phyloP scores from a whole-genome alignment of 2,329 filamentous ascomycete genomes.

The Paramyrothecium roridum region DNA sequence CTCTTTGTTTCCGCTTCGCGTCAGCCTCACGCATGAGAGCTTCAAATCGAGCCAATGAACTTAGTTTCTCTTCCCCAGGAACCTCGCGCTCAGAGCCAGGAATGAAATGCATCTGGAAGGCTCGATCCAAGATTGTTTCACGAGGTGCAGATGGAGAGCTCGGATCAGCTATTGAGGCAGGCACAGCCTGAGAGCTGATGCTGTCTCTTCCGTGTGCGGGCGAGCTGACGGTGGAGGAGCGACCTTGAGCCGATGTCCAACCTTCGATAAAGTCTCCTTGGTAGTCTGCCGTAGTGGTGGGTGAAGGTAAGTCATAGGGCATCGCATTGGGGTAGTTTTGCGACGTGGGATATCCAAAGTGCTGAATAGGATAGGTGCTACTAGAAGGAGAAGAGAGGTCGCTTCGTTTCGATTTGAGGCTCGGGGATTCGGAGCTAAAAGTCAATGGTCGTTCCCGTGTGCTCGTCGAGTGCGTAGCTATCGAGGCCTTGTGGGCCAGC shows the following conservation, averaged over 20 bases:
- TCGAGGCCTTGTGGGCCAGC: conserved; percentile 46
- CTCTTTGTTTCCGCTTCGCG: conserved; percentile 40
- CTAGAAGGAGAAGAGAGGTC: conserved; percentile 59
- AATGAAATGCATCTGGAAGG: conserved; percentile 61
- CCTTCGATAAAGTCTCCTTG: conserved; percentile 57
- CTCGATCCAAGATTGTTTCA: conserved; percentile 65
- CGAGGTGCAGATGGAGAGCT: conserved; percentile 52
- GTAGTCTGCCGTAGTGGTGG: conserved; percentile 51
- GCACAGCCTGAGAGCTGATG: conserved; percentile 46
- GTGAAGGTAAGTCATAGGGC: conserved; percentile 55
- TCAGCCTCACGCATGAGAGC: conserved; percentile 63
- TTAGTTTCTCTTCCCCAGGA: conserved; percentile 60
- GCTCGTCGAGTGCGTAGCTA: conserved; percentile 43
- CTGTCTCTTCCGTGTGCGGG: conserved; percentile 53
- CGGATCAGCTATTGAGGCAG: conserved; percentile 34
- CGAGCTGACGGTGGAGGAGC: conserved; percentile 56
- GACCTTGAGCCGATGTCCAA: conserved; percentile 58
- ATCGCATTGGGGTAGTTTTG: conserved; percentile 50
- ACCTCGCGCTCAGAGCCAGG: conserved; percentile 54
- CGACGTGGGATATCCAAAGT: conserved; percentile 34
- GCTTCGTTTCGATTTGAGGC: conserved; percentile 59
- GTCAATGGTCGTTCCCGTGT: conserved; percentile 46
- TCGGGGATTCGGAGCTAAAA: conserved; percentile 56
- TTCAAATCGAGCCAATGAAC: conserved; percentile 62
- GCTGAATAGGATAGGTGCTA: conserved; percentile 37